Conservation (phyloP, 2,329 filamentous ascomycete species). For the Aspergillus piperis region DNA sequence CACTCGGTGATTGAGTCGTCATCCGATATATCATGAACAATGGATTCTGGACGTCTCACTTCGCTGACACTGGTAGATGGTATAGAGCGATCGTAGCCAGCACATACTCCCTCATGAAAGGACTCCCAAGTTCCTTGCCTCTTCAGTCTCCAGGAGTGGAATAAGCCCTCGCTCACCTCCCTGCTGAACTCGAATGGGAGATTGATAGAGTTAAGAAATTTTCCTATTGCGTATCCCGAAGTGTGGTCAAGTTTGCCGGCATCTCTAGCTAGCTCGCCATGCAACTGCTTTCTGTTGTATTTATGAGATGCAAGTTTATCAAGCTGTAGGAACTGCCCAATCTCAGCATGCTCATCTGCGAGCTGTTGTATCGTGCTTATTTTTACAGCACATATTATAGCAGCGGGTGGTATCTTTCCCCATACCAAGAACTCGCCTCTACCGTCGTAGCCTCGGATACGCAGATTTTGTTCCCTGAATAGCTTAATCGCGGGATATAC, state of each 20-base stretch:
- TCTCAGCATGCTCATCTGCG: conserved; percentile 14
- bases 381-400: conserved; percentile 33
- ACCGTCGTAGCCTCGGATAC: conserved; percentile 29
- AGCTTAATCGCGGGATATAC: conserved; percentile 33
- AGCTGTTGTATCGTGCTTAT: conserved; percentile 26
- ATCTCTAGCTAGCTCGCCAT: conserved; percentile 14
- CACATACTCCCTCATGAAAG: conserved; percentile 17
- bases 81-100: conserved; percentile 8
- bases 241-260: conserved; percentile 14
- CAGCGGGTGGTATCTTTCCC: conserved; percentile 28
- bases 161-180: conserved; percentile 25
- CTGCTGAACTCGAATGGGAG: conserved; percentile 27
- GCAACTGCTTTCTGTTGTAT: conserved; percentile 16
- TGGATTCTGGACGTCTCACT: background rate
- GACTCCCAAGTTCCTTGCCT: conserved; percentile 13
- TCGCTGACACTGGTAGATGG: background rate
- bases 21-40: background rate
- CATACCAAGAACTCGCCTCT: conserved; percentile 39
- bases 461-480: conserved; percentile 18
- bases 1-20: conserved; percentile 1
- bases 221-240: conserved; percentile 25
- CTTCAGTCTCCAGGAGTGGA: conserved; percentile 24
- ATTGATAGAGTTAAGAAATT: conserved; percentile 22
- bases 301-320: conserved; percentile 11
- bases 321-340: conserved; percentile 32